Evolutionary conservation across 768 basidiomycete species (phyloP).

Genomic region (Boletus rufocinnamomeus): DNA sequence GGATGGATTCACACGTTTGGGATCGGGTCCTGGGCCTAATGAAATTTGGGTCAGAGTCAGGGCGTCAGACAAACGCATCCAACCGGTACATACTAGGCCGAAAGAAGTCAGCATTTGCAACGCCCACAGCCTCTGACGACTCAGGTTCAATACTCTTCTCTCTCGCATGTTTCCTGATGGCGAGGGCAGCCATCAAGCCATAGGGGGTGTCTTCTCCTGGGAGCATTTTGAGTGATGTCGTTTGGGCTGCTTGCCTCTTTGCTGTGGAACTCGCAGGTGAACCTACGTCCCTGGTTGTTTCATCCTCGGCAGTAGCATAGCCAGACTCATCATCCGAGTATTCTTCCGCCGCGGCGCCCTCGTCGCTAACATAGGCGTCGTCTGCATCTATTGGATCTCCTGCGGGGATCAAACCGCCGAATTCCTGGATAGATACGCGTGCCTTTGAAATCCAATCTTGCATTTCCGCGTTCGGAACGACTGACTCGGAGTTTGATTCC

Average conservation of each 20-base stretch:
- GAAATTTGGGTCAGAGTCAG: not conserved
- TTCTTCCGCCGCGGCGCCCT: constrained; percentile 37
- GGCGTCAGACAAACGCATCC: not conserved
- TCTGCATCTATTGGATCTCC: constrained; percentile 58
- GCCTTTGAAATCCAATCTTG: constrained; percentile 80
- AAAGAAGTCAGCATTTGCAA: constrained; percentile 72
- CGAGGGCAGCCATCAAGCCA: constrained; percentile 73
- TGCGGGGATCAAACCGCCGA: constrained; percentile 65
- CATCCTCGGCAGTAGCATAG: constrained; percentile 27
- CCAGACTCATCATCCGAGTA: constrained; percentile 41
- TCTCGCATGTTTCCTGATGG: constrained; percentile 47
- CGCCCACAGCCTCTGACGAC: constrained; percentile 56
- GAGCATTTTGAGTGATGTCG: constrained; percentile 52
- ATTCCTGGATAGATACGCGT: constrained; percentile 64
- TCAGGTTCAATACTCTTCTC: constrained; percentile 44
- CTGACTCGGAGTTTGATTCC: constrained; percentile 28
- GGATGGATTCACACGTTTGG: constrained; percentile 41
- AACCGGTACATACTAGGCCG: constrained; percentile 48
- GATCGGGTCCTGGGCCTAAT: constrained; percentile 45
- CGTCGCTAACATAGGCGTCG: constrained; percentile 36
- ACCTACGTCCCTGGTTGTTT: constrained; percentile 25
- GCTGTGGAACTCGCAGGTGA: constrained; percentile 36
- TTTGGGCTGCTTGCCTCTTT: constrained; percentile 42
- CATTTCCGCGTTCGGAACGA: constrained; percentile 53
- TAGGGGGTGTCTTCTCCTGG: constrained; percentile 67